Percentiles rank a stretch among this genome's conserved stretches.
Conservation (phyloP, 805 yeast genomes). For the Sungouiozyma ichnusensis region DNA sequence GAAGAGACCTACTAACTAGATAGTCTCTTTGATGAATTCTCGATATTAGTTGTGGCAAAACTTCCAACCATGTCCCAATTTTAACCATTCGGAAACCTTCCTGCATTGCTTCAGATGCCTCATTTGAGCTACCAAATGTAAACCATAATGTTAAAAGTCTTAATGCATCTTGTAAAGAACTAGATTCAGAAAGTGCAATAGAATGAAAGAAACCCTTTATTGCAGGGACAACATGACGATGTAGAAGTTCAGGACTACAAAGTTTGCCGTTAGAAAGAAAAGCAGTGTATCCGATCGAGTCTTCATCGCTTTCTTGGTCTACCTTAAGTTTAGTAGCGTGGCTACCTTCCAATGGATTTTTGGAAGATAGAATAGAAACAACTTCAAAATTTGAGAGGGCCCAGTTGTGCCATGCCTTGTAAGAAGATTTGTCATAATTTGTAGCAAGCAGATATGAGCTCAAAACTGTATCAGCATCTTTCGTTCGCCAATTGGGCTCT, state of each 20-base stretch:
- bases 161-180: constrained; percentile 85
- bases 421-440: constrained; percentile 87
- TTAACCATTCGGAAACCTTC: constrained; percentile 86
- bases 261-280: constrained; percentile 19
- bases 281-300: constrained; percentile 22
- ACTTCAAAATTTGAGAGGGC: constrained; percentile 97
- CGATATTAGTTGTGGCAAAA: constrained; percentile 89
- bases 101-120: constrained; percentile 79
- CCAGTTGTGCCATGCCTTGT: constrained; percentile 99
- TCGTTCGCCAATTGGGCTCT: constrained; percentile 69
- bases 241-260: constrained; percentile 46
- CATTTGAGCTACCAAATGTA: constrained; percentile 86
- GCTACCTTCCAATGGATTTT: neutral
- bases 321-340: constrained; percentile 6
- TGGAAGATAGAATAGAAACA: constrained; percentile 48
- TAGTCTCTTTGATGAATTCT: constrained; percentile 93
- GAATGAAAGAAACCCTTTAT: constrained; percentile 93
- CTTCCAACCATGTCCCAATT: constrained; percentile 91
- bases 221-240: constrained; percentile 90
- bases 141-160: constrained; percentile 91
- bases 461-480: constrained; percentile 69
- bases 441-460: constrained; percentile 92
- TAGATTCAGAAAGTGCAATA: constrained; percentile 74
- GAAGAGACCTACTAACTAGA: constrained; percentile 66
- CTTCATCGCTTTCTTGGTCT: constrained; percentile 13